Evolutionary conservation across 106 monocot species (phyloP).

Genomic region (Dendrobium nobile): DNA sequence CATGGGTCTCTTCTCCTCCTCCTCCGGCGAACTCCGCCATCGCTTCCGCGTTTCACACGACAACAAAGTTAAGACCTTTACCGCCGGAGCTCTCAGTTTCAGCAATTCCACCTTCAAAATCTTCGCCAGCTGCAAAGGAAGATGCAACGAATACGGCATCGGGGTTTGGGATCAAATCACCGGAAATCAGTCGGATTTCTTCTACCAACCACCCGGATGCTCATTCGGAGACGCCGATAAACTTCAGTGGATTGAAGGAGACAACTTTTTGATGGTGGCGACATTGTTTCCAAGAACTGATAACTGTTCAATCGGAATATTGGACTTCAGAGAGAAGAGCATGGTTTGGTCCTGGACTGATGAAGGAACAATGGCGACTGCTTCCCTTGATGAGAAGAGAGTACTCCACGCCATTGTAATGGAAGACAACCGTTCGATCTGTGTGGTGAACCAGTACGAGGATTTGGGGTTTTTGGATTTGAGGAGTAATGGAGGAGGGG

Average conservation of each 20-base stretch:
- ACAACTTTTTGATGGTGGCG: slow-evolving; percentile 60
- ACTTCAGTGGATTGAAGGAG: slow-evolving; percentile 61
- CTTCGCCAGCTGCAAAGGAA: slow-evolving; percentile 81
- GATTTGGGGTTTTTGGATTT: slow-evolving; percentile 86
- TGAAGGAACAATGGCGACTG: slow-evolving; percentile 8
- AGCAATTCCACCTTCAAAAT: slow-evolving; percentile 26
- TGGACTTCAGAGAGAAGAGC: slow-evolving; percentile 62
- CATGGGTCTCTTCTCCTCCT: slow-evolving; percentile 61
- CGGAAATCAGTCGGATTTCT: slow-evolving; percentile 61
- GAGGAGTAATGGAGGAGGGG: slow-evolving; percentile 33
- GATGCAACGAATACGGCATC: slow-evolving; percentile 83
- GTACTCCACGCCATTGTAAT: slow-evolving; percentile 81
- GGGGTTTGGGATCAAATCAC: slow-evolving; percentile 68
- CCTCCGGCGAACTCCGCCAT: slow-evolving; percentile 49
- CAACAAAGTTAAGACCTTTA: slow-evolving; percentile 53
- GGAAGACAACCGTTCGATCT: slow-evolving; percentile 60
- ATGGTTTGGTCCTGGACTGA: slow-evolving; percentile 80
- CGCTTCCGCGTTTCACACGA: slow-evolving; percentile 61
- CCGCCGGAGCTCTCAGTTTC: slow-evolving; percentile 75
- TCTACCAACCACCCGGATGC: slow-evolving; percentile 63
- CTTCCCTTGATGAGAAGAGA: slow-evolving; percentile 52
- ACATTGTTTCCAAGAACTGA: slow-evolving; percentile 76
- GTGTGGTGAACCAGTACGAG: slow-evolving; percentile 87
- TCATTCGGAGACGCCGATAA: slow-evolving; percentile 75
- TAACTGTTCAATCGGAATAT: slow-evolving; percentile 63